A percentile compares a stretch with the other conserved stretches of the same genome.
These are phyloP conservation scores for Myxozyma mucilagina DNA, from an alignment of 805 yeast species.

Conservation along the genomic window DNA sequence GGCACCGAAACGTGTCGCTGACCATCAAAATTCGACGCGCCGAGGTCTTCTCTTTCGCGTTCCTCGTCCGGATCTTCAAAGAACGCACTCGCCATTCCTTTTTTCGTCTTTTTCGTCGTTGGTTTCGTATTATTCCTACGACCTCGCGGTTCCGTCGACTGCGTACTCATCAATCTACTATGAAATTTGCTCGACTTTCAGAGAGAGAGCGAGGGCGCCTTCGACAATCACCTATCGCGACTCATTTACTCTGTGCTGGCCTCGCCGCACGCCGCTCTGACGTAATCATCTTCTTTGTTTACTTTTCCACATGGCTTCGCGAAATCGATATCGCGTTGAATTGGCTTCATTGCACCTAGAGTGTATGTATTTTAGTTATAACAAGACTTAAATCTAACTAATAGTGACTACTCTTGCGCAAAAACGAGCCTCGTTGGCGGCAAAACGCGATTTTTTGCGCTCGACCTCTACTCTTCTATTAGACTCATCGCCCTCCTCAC, in stretches of 20 bases:
- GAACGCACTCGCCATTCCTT: background rate
- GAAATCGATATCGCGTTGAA: constrained; percentile 2
- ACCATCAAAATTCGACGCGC: constrained; percentile 30
- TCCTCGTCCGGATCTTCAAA: constrained; percentile 9
- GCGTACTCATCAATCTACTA: background rate
- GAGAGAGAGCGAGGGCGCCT: too few relatives aligned
- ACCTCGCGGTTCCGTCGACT: background rate
- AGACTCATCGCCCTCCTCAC: background rate
- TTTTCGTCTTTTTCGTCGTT: background rate
- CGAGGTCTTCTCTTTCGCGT: constrained; percentile 28
- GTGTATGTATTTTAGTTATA: background rate
- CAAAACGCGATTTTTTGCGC: background rate
- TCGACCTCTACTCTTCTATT: background rate
- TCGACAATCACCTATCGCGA: background rate
- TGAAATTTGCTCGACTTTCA: too few relatives aligned
- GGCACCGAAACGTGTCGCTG: constrained; percentile 25
- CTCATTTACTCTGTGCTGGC: background rate
- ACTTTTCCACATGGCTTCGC: background rate
- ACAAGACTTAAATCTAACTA: too few relatives aligned
- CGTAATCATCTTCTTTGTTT: background rate
- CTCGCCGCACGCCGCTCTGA: background rate
- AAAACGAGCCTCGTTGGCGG: constrained; percentile 2
- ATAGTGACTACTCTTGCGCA: constrained; percentile 3
- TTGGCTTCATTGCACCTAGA: background rate
- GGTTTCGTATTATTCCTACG: background rate